Evolutionary conservation across 139 green algal genomes (phyloP).

Genomic region (Coccomyxa sp.): DNA sequence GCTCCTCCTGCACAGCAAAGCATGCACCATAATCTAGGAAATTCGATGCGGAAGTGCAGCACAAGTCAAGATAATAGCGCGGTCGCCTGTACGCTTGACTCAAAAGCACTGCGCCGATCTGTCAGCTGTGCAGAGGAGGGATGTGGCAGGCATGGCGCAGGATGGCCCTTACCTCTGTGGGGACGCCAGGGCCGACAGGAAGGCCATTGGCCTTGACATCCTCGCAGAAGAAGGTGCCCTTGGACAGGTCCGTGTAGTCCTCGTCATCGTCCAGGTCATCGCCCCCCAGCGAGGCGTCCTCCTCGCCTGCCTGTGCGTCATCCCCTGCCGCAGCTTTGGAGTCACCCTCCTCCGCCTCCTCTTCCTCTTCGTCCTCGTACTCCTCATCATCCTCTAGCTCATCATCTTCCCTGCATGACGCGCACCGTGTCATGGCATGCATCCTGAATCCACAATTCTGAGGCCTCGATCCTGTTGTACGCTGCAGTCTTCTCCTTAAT

Average conservation of each 20-base stretch:
- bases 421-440: no score
- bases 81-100: neutral
- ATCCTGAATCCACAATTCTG: neutral
- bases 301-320: slow-evolving; percentile 12
- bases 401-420: neutral
- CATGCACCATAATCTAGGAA: neutral
- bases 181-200: slow-evolving; percentile 47
- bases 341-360: slow-evolving; percentile 19
- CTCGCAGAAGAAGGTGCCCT: slow-evolving; percentile 38
- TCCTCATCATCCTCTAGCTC: slow-evolving; percentile 15
- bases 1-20: slow-evolving; percentile 36
- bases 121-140: neutral
- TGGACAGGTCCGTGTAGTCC: slow-evolving; percentile 16
- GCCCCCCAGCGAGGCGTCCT: slow-evolving; percentile 21
- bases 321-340: slow-evolving; percentile 22
- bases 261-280: slow-evolving; percentile 34
- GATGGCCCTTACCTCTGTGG: slow-evolving; percentile 46
- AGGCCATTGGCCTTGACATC: slow-evolving; percentile 43
- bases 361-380: slow-evolving; percentile 16
- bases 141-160: neutral
- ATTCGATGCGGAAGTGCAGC: neutral
- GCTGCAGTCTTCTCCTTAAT: neutral
- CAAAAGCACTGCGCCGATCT: neutral
- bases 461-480: neutral
- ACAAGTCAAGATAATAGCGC: neutral